phyloP scores from a whole-genome alignment of 2,329 filamentous ascomycete genomes.

The Colletotrichum sp. region DNA sequence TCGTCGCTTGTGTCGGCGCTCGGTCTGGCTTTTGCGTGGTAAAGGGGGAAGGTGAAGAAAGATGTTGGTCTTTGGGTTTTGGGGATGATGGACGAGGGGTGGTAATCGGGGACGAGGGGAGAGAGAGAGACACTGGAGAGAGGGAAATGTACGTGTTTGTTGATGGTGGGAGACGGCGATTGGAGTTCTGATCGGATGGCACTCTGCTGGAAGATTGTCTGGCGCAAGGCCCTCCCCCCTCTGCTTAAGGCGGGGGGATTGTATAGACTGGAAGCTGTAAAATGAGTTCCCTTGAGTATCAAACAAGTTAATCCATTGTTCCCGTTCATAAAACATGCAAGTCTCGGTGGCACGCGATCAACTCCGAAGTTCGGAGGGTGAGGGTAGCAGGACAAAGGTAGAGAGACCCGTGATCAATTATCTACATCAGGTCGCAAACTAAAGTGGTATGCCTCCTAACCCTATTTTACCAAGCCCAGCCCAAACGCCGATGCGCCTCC shows the following conservation, averaged over 20 bases:
- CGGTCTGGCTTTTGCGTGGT: constrained; percentile 54
- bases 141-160: background rate
- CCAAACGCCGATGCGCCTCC: constrained; percentile 25
- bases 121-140: background rate
- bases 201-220: constrained; percentile 1
- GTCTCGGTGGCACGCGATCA: background rate
- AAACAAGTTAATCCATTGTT: constrained; percentile 11
- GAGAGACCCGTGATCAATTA: background rate
- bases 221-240: constrained; percentile 7
- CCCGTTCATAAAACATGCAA: background rate
- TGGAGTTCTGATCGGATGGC: constrained; percentile 17
- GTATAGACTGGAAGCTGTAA: constrained; percentile 22
- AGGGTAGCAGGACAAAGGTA: background rate
- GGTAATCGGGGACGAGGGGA: background rate
- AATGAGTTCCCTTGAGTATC: constrained; percentile 19
- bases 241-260: background rate
- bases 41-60: constrained; percentile 21
- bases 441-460: constrained; percentile 13
- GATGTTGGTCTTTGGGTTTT: background rate
- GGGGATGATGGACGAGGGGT: background rate
- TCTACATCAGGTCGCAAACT: background rate
- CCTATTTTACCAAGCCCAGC: constrained; percentile 10
- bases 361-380: background rate
- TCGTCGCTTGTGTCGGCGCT: constrained; percentile 46
- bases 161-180: background rate